These are phyloP conservation scores for Lagerstroemia speciosa DNA, from an alignment of 345 rosid species.

Conservation along the genomic window DNA sequence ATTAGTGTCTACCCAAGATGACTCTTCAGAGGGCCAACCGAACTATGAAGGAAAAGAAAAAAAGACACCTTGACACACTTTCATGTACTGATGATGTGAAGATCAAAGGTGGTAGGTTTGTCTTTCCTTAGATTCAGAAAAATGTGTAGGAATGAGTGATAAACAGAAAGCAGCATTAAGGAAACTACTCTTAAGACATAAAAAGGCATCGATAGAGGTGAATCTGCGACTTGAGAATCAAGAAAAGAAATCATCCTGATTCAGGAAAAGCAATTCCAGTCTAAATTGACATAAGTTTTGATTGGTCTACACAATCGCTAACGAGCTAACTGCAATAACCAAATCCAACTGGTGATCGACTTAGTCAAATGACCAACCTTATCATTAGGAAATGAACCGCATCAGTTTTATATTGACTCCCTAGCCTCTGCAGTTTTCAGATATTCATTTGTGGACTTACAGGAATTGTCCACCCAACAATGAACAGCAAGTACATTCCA, in stretches of 20 bases:
- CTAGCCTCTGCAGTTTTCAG: background rate
- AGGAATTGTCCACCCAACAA: background rate
- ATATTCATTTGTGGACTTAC: background rate
- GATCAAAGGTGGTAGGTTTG: background rate
- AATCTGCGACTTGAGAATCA: background rate
- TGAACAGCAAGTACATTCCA: background rate
- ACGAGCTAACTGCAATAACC: background rate
- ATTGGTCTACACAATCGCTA: background rate
- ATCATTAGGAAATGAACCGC: background rate
- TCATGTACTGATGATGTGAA: background rate
- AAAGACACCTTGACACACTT: background rate
- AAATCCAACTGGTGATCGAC: background rate
- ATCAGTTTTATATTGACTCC: background rate
- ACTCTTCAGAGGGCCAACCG: background rate
- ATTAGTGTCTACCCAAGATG: background rate
- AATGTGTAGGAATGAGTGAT: background rate
- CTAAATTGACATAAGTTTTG: background rate
- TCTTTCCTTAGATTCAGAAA: background rate
- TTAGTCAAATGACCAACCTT: background rate
- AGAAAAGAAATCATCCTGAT: background rate
- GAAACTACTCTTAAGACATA: background rate
- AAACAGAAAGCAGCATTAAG: background rate
- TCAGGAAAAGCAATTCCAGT: background rate
- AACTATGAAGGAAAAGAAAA: background rate
- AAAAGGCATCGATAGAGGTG: background rate